Base-by-base conservation (phyloP, 129 eudicot species). In the Escallonia herrerae region DNA sequence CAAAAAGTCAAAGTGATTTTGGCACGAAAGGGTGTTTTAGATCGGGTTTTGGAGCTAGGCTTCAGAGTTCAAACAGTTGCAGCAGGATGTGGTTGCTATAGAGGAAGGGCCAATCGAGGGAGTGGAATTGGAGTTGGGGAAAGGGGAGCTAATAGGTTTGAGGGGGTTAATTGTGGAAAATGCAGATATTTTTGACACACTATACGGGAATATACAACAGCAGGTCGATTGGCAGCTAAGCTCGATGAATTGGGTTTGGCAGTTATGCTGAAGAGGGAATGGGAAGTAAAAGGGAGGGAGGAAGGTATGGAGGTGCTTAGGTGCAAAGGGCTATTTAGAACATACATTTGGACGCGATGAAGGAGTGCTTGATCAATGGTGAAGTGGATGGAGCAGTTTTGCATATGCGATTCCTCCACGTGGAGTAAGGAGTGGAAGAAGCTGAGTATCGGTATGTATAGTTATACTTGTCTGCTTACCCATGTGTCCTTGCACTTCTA, bases 301-400 rank as follows among this genome's bases (percentile, higher is more conserved):
- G 88, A 72, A 45, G 77, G 33, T 66, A 57, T 33, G 6, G 75
- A 71, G 74, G 75, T 82, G 78, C 74, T 88, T 62, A 79, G 70
- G 70, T 85, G 22, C 95, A 77, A 46, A 83, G 74, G 65, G 66
- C 72, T 66, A 89, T 88, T 54, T 96, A 93, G 86, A 69, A 44
- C 42, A 76, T 73, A 6, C 96, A 93, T 86, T 72, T 93, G 81
- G 91, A 88, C 72, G 96, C 84, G 12, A 83, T 88, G 89, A 88
- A 58, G 76, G 85, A 76, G 62, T 78, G 85, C 63, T 72, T 93
- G 70, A 76, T 79, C 60, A 56, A 77, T 3, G 74, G 59, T 56
- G 86, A 93, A 50, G 65, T 67, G 56, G 81, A 81, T 72, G 87
- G 83, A 70, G 87, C 81, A n/a, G 13, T 82, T 72, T 80, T 82